These are phyloP conservation scores for Medicago lupulina DNA, from an alignment of 306 rosid species.

Conservation along the genomic window DNA sequence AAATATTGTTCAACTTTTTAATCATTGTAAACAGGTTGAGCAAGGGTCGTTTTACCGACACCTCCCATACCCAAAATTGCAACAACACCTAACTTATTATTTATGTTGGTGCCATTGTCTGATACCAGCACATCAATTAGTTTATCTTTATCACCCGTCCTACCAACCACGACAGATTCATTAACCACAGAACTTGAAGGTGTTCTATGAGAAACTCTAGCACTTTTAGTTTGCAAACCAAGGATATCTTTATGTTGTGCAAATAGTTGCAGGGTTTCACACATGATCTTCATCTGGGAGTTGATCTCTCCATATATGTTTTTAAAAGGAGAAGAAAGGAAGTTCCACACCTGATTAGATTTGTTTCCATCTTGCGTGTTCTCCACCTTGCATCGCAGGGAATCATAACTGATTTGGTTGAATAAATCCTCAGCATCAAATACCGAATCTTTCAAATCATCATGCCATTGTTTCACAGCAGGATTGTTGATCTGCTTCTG, in stretches of 20 bases:
- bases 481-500: too few relatives aligned
- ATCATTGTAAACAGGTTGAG: not conserved
- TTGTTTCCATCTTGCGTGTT: not conserved
- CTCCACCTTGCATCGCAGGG: not conserved
- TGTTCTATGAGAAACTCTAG: not conserved
- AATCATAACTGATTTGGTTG: not conserved
- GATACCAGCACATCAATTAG: not conserved
- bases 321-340: not conserved
- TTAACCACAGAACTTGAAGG: not conserved
- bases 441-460: too few relatives aligned
- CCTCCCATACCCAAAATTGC: not conserved
- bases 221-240: not conserved
- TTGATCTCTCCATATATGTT: not conserved
- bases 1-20: not conserved
- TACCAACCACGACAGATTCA: not conserved
- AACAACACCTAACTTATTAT: too few relatives aligned
- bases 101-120: not conserved
- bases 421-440: too few relatives aligned
- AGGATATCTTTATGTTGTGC: not conserved
- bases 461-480: too few relatives aligned
- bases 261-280: not conserved
- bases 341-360: not conserved
- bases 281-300: not conserved
- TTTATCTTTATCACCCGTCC: not conserved
- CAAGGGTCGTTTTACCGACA: not conserved